Percentiles rank a stretch among this genome's conserved stretches.
These are phyloP conservation scores for Chenopodium berlandieri DNA, from an alignment of 148 eudicot species.

Conservation along the genomic window DNA sequence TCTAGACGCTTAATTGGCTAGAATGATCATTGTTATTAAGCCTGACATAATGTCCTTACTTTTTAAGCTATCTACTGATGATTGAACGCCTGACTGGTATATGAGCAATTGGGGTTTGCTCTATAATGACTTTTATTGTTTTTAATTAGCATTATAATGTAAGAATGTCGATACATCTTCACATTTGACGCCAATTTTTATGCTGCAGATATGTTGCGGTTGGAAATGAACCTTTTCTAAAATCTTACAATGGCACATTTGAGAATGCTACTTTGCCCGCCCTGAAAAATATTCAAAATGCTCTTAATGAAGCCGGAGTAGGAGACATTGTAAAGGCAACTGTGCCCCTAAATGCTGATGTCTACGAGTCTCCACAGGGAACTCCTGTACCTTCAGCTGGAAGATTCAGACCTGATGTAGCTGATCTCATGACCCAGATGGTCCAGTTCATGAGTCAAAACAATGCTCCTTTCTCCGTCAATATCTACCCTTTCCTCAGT, in stretches of 20 bases:
- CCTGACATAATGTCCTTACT: background rate
- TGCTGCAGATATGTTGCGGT: conserved; percentile 80
- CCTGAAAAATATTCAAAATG: conserved; percentile 79
- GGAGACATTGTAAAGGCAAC: conserved; percentile 81
- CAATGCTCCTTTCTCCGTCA: conserved; percentile 77
- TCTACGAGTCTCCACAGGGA: conserved; percentile 54
- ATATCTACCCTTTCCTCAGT: conserved; percentile 88
- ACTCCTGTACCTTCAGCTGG: conserved; percentile 83
- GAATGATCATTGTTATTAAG: background rate
- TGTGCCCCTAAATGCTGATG: conserved; percentile 80
- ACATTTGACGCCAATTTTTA: background rate
- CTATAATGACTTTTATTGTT: background rate
- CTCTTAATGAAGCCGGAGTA: conserved; percentile 66
- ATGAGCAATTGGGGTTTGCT: background rate
- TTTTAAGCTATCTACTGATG: background rate
- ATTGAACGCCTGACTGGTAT: background rate
- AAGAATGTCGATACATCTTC: background rate
- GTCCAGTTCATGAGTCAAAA: conserved; percentile 59
- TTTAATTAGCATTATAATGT: background rate
- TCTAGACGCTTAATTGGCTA: background rate
- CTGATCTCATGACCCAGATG: conserved; percentile 52
- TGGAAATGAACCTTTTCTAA: conserved; percentile 89
- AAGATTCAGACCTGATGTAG: conserved; percentile 62
- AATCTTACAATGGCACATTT: conserved; percentile 63
- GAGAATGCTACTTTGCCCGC: conserved; percentile 68